Conservation (phyloP, 2,329 filamentous ascomycete species). For the Podosphaera fusca region DNA sequence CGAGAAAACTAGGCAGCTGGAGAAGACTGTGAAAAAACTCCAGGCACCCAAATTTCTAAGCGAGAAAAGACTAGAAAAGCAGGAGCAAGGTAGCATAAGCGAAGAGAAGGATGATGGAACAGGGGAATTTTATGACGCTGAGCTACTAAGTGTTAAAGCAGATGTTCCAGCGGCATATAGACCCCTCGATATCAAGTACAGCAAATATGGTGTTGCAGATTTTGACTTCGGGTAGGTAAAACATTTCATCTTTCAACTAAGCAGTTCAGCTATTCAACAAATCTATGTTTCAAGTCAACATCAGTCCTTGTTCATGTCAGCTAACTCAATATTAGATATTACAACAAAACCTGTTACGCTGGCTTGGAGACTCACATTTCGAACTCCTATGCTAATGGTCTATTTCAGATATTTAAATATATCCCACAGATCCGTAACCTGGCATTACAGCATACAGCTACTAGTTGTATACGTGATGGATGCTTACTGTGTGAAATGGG, state of each 20-base stretch:
- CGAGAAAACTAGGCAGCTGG: conserved; percentile 46
- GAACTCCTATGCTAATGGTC: conserved; percentile 85
- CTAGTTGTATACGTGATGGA: conserved; percentile 56
- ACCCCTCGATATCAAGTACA: conserved; percentile 95
- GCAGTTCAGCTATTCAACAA: too few relatives aligned
- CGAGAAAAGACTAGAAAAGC: conserved; percentile 59
- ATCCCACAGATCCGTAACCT: conserved; percentile 73
- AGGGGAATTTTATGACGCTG: conserved; percentile 39
- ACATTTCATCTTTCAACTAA: too few relatives aligned
- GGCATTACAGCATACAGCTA: conserved; percentile 71
- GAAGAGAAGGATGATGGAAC: conserved; percentile 27
- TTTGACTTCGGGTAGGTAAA: conserved; percentile 70
- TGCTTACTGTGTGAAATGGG: conserved; percentile 88
- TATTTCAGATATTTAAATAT: conserved; percentile 79
- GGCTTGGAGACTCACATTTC: conserved; percentile 89
- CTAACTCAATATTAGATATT: conserved; percentile 36
- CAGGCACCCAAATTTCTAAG: conserved; percentile 81
- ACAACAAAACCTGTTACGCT: conserved; percentile 80
- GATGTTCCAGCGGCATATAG: conserved; percentile 78
- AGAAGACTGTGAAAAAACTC: conserved; percentile 35
- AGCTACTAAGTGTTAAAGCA: conserved; percentile 49
- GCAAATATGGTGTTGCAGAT: conserved; percentile 96
- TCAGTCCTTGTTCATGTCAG: background rate
- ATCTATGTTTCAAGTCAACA: too few relatives aligned
- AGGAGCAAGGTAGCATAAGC: conserved; percentile 21